A percentile compares a stretch with the other conserved stretches of the same genome.
Evolutionary conservation across 345 rosid genomes (phyloP).

Genomic region (Populus alba): DNA sequence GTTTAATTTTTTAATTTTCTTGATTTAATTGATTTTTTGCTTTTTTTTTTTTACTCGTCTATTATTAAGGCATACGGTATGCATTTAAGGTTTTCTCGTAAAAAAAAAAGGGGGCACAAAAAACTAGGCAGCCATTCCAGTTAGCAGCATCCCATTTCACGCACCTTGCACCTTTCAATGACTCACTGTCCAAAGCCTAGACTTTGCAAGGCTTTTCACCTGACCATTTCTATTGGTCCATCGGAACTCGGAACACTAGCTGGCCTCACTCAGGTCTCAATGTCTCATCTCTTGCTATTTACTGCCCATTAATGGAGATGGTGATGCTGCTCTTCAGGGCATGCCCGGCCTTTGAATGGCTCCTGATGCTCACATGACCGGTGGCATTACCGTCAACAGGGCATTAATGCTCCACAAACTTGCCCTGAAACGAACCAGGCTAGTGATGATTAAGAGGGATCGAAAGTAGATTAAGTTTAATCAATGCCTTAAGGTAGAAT

Average conservation of each 20-base stretch:
- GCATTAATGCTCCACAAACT: neutral
- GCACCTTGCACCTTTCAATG: neutral
- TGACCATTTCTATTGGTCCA: neutral
- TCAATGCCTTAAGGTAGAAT: neutral
- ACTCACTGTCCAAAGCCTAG: neutral
- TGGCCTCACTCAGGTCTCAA: conserved; percentile 5
- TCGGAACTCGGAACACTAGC: conserved; percentile 21
- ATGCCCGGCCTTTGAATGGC: too few species aligned
- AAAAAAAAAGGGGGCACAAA: conserved; percentile 11
- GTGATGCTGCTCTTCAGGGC: neutral
- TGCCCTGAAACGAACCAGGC: neutral
- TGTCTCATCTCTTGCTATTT: conserved; percentile 13
- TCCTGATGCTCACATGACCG: too few species aligned
- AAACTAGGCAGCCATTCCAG: neutral
- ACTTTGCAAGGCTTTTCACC: neutral
- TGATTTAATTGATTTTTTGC: too few species aligned
- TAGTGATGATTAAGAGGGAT: neutral
- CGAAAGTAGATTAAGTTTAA: neutral
- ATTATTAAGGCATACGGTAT: too few species aligned
- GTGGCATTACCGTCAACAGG: neutral
- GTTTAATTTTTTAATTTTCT: too few species aligned
- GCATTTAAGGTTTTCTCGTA: neutral
- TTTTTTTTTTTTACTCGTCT: too few species aligned
- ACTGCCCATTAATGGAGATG: neutral
- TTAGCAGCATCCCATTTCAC: neutral